phyloP scores from a whole-genome alignment of 148 eudicot species.

The Mesembryanthemum crystallinum region DNA sequence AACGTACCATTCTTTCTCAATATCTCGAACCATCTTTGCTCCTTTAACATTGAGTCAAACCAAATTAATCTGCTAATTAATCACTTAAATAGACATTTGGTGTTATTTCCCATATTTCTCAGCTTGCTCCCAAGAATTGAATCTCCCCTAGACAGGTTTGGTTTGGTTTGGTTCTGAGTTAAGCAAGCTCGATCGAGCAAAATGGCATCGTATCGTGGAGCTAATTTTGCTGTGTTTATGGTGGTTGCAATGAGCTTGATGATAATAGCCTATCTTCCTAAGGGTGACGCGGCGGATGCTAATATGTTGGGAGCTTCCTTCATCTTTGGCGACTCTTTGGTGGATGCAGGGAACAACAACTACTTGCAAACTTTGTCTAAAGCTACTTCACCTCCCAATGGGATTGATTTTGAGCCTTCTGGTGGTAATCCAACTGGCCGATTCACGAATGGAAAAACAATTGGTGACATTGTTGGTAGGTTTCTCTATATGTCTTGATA shows the following conservation, averaged over 20 bases:
- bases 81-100: neutral
- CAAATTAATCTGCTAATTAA: conserved; percentile 14
- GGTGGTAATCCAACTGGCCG: conserved; percentile 87
- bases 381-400: conserved; percentile 72
- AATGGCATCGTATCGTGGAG: conserved; percentile 12
- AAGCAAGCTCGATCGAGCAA: neutral
- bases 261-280: neutral
- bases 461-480: conserved; percentile 85
- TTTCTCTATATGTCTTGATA: neutral
- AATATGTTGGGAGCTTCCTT: conserved; percentile 64
- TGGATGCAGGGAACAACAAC: conserved; percentile 91
- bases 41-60: conserved; percentile 11
- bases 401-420: conserved; percentile 78
- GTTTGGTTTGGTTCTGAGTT: neutral
- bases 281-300: conserved; percentile 17
- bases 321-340: conserved; percentile 89
- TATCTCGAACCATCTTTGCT: conserved; percentile 17
- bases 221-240: conserved; percentile 6
- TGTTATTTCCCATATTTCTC: no score
- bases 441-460: conserved; percentile 85
- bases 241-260: conserved; percentile 9
- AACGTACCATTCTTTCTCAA: conserved; percentile 10
- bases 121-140: neutral
- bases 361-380: conserved; percentile 64
- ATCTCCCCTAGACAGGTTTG: no score